phyloP scores from a whole-genome alignment of 2,329 filamentous ascomycete species.

The Penicillium sp. region DNA sequence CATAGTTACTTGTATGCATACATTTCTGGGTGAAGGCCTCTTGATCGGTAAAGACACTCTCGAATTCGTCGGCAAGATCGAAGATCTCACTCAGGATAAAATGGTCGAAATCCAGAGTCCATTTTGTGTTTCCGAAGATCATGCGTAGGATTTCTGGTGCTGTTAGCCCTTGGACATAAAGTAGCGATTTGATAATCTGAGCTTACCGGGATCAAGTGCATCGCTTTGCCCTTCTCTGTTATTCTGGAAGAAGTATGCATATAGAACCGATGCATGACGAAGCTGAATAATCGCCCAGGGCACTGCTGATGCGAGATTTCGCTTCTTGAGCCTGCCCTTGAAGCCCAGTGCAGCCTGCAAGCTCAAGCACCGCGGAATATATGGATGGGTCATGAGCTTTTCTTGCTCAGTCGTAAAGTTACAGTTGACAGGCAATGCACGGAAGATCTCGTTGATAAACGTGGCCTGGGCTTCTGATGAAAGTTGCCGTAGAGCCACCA shows the following conservation, averaged over 20 bases:
- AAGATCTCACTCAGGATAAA: slow-evolving; percentile 57
- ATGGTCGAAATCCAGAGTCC: slow-evolving; percentile 67
- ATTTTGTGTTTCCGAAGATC: slow-evolving; percentile 71
- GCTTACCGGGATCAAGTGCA: slow-evolving; percentile 58
- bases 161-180: slow-evolving; percentile 5
- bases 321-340: slow-evolving; percentile 59
- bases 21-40: slow-evolving; percentile 39
- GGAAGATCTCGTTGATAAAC: slow-evolving; percentile 66
- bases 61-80: slow-evolving; percentile 42
- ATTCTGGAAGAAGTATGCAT: slow-evolving; percentile 64
- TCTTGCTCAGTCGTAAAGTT: slow-evolving; percentile 83
- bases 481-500: slow-evolving; percentile 57
- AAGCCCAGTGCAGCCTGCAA: slow-evolving; percentile 78
- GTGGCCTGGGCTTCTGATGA: slow-evolving; percentile 58
- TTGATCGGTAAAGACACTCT: slow-evolving; percentile 32
- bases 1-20: slow-evolving; percentile 11
- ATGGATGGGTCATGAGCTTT: slow-evolving; percentile 67
- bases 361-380: slow-evolving; percentile 73
- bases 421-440: slow-evolving; percentile 68
- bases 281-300: slow-evolving; percentile 73
- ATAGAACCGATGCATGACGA: slow-evolving; percentile 64
- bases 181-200: background rate
- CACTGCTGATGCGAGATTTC: slow-evolving; percentile 69
- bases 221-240: slow-evolving; percentile 51
- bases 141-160: slow-evolving; percentile 66